Evolutionary conservation across 805 yeast genomes (phyloP).

Genomic region (Clavispora carvajalis): DNA sequence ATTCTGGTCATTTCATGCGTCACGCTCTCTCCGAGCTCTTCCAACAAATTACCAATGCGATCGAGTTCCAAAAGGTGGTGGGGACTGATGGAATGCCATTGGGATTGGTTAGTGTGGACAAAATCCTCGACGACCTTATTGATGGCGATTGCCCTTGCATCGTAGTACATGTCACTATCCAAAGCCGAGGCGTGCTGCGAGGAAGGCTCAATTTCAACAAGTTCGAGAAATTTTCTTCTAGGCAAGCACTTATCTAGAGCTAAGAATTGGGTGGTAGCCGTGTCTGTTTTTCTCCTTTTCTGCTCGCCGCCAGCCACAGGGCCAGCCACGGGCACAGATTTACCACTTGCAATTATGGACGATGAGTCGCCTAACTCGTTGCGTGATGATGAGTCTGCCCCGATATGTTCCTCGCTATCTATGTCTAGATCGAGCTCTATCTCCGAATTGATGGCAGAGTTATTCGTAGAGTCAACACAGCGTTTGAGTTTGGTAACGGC

Average conservation of each 20-base stretch:
- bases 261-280: constrained; percentile 45
- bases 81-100: not conserved
- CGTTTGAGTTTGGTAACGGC: not conserved
- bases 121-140: constrained; percentile 32
- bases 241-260: constrained; percentile 87
- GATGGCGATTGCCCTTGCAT: constrained; percentile 28
- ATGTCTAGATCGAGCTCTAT: not conserved
- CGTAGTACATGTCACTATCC: constrained; percentile 18
- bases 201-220: constrained; percentile 33
- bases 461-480: not conserved
- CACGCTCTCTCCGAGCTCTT: constrained; percentile 18
- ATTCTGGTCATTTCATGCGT: constrained; percentile 14
- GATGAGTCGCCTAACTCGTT: too few species aligned
- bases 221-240: constrained; percentile 51
- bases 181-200: constrained; percentile 12
- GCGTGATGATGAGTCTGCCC: too few species aligned
- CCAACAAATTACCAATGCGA: constrained; percentile 8
- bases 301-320: not conserved
- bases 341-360: too few species aligned
- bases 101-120: constrained; percentile 10
- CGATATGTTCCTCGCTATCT: too few species aligned
- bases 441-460: not conserved
- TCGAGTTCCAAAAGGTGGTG: not conserved
- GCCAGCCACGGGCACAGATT: not conserved
- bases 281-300: constrained; percentile 2